Evolutionary conservation across 257 asterid species (phyloP).

Genomic region (Euphrasia confusa): DNA sequence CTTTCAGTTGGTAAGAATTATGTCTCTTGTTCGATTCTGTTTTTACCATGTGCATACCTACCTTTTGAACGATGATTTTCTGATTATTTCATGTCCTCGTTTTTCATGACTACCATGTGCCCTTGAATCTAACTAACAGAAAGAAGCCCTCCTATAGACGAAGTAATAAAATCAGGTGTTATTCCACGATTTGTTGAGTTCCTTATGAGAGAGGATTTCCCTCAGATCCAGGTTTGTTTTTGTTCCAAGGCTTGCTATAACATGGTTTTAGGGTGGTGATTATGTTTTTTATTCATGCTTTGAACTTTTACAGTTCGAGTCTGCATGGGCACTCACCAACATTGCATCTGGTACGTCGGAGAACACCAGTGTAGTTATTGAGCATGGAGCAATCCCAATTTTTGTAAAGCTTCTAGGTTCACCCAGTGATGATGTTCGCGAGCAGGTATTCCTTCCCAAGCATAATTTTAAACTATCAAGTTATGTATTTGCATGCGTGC

Average conservation of each 20-base stretch:
- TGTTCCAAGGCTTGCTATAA: conserved; percentile 5
- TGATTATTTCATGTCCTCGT: background rate
- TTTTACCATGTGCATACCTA: background rate
- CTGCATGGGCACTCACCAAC: conserved; percentile 98
- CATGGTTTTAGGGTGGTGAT: background rate
- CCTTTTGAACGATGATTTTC: conserved; percentile 6
- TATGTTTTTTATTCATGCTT: conserved; percentile 18
- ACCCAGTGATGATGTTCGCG: conserved; percentile 92
- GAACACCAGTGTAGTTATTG: conserved; percentile 81
- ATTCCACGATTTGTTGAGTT: conserved; percentile 92
- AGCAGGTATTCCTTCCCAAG: conserved; percentile 52
- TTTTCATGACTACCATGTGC: conserved; percentile 14
- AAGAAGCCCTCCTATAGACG: conserved; percentile 90
- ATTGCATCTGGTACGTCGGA: conserved; percentile 97
- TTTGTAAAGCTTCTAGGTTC: conserved; percentile 79
- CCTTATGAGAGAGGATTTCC: conserved; percentile 71
- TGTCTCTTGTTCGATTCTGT: background rate
- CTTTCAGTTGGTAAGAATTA: conserved; percentile 68
- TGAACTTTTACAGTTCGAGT: conserved; percentile 58
- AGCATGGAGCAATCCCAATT: conserved; percentile 83
- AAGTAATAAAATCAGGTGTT: conserved; percentile 88
- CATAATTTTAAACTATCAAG: conserved; percentile 6
- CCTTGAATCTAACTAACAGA: conserved; percentile 38
- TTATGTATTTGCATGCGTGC: background rate
- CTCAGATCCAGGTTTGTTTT: conserved; percentile 70